Conservation (phyloP, 2,329 filamentous ascomycete genomes). For the Bertia moriformis region DNA sequence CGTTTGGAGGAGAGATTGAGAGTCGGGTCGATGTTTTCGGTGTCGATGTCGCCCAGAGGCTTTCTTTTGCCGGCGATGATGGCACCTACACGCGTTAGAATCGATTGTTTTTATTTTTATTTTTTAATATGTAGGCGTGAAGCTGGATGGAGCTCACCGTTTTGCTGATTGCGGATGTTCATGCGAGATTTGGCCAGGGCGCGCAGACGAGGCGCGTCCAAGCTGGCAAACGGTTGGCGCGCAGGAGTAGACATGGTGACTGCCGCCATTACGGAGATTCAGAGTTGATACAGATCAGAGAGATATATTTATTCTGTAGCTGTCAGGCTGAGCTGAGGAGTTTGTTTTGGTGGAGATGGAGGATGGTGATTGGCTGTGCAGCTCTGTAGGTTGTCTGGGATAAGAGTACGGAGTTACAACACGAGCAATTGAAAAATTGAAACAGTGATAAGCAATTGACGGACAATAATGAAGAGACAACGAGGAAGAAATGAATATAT, state of each 20-base stretch:
- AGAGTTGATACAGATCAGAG: neutral
- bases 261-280: conserved; percentile 11
- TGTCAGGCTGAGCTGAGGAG: neutral
- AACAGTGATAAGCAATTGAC: neutral
- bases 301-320: no score
- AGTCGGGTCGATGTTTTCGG: neutral
- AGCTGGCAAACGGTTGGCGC: conserved; percentile 17
- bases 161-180: conserved; percentile 15
- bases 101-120: conserved; percentile 3
- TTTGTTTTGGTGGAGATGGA: neutral
- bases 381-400: neutral
- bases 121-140: neutral
- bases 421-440: neutral
- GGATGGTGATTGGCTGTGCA: no score
- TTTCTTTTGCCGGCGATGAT: neutral
- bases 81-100: no score
- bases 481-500: neutral
- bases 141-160: neutral
- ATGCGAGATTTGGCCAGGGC: conserved; percentile 13
- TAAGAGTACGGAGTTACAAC: neutral
- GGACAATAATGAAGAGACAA: neutral
- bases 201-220: conserved; percentile 15
- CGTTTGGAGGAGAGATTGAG: neutral
- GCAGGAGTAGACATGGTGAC: conserved; percentile 16
- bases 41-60: neutral